Percentiles rank a stretch among this genome's conserved stretches.
These are phyloP conservation scores for Parachlorella kessleri DNA, from an alignment of 139 green algal species.

Conservation along the genomic window DNA sequence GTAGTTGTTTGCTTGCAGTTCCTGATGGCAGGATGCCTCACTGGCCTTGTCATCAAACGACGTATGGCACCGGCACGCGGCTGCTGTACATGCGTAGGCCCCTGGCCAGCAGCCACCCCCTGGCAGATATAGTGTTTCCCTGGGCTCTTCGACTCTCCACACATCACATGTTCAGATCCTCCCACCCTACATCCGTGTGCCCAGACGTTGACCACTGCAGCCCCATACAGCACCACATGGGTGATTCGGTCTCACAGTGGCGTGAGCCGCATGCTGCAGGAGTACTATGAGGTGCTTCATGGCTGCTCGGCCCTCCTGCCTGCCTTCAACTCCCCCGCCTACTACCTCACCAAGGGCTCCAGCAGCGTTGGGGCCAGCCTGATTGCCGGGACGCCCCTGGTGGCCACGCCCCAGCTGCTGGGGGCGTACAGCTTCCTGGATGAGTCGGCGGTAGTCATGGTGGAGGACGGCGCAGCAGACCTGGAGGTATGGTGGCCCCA, in stretches of 20 bases:
- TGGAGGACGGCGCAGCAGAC: conserved; percentile 18
- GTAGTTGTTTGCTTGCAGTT: too few species aligned
- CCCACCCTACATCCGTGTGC: too few species aligned
- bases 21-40: too few species aligned
- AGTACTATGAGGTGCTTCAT: conserved; percentile 46
- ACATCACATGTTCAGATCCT: too few species aligned
- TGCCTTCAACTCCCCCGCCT: conserved; percentile 29
- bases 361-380: conserved; percentile 31
- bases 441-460: conserved; percentile 25
- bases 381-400: conserved; percentile 38
- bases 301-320: conserved; percentile 32
- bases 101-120: too few species aligned
- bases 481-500: too few species aligned
- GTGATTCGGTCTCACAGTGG: too few species aligned
- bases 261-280: too few species aligned
- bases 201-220: background rate
- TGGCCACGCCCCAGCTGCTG: conserved; percentile 30
- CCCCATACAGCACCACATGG: background rate
- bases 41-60: too few species aligned
- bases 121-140: too few species aligned
- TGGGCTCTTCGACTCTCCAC: too few species aligned
- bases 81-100: background rate
- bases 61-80: background rate
- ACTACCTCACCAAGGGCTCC: conserved; percentile 44
- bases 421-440: conserved; percentile 44